Base-by-base conservation (phyloP, 495 filamentous ascomycete species). In the Penicillium dipodomyicola region DNA sequence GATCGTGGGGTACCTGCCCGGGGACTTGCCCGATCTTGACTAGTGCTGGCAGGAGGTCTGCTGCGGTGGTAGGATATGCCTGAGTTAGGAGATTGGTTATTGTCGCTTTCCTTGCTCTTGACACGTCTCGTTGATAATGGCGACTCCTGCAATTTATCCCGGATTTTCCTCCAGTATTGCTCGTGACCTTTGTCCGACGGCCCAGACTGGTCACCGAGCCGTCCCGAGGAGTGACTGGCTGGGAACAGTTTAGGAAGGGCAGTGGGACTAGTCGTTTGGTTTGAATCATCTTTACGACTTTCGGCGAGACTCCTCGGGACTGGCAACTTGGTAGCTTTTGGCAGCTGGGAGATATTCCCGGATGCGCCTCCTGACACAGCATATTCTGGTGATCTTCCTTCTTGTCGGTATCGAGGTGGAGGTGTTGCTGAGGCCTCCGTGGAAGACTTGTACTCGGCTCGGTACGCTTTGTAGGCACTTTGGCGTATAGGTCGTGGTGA, bases 281-380 rank as follows among this genome's bases (percentile, higher is more conserved):
- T 65, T 10, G 45, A 45, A 25, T 60, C 43, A 11, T 63, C 56
- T 7, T 59, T 63, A 15, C 33, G 52, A 17, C 56, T 69, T 6
- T 72, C 68, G 6, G 44, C 12, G 10, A 64, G 45, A 2, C 47
- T 23, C 35, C 59, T 75, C 1, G 70, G 65, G 5, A 74, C 41
- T 0, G 74, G 74, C 42, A 77, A 72, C 48, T 67, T 72, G 32
- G 72, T 77, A 4, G 58, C 55, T 57, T 65, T 74, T 0, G 50
- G 37, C 43, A 43, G 64, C 23, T 63, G 64, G 32, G 55, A 45
- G 42, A 57, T 63, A 32, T 20, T 52, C 1, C 56, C 61, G 23
- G 52, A 4, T 42, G 49, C 35, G 32, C 27, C 27, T 63, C 57
- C 14, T 44, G 48, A 30, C 11, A 47, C 32, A 32, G 11, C 32